Conservation (phyloP, 257 asterid genomes). For the Ballota nigra region DNA sequence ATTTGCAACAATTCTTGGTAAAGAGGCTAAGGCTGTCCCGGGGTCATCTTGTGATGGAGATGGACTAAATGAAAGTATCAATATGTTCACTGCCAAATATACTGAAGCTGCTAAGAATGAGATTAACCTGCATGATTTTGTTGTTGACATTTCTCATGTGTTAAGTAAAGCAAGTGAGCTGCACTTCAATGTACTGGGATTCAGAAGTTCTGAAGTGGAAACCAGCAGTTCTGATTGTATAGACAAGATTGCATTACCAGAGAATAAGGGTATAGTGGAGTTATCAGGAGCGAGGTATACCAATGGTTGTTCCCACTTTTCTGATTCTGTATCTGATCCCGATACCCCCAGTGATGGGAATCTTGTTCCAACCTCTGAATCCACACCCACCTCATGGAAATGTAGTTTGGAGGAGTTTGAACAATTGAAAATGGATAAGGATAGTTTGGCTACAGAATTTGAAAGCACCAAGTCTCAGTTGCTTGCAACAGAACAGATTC, state of each 20-base stretch:
- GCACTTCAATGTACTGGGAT: conserved; percentile 59
- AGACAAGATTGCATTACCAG: conserved; percentile 88
- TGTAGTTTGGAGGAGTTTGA: conserved; percentile 86
- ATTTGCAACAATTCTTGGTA: conserved; percentile 56
- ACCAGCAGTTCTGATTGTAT: conserved; percentile 67
- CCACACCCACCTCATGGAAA: conserved; percentile 42
- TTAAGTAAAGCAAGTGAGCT: conserved; percentile 58
- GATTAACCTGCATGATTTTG: conserved; percentile 49
- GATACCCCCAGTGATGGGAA: conserved; percentile 72
- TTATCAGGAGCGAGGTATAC: conserved; percentile 46
- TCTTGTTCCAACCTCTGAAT: conserved; percentile 79
- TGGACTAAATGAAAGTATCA: conserved; percentile 46
- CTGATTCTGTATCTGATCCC: conserved; percentile 39
- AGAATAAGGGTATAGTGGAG: conserved; percentile 54
- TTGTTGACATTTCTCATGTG: conserved; percentile 60
- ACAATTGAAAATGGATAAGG: conserved; percentile 68
- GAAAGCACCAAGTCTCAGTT: conserved; percentile 64
- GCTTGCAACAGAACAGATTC: conserved; percentile 61
- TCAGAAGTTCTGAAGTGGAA: conserved; percentile 62
- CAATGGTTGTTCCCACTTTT: conserved; percentile 56
- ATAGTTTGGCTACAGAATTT: conserved; percentile 57
- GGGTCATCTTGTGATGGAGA: conserved; percentile 48
- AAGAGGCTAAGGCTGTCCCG: conserved; percentile 62
- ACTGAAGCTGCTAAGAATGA: conserved; percentile 40
- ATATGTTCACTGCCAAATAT: conserved; percentile 54